Evolutionary conservation across 2,329 filamentous ascomycete species (phyloP), one percentile per base, ranked within the genome.

Genomic region (Pestalotiopsis sp.): DNA sequence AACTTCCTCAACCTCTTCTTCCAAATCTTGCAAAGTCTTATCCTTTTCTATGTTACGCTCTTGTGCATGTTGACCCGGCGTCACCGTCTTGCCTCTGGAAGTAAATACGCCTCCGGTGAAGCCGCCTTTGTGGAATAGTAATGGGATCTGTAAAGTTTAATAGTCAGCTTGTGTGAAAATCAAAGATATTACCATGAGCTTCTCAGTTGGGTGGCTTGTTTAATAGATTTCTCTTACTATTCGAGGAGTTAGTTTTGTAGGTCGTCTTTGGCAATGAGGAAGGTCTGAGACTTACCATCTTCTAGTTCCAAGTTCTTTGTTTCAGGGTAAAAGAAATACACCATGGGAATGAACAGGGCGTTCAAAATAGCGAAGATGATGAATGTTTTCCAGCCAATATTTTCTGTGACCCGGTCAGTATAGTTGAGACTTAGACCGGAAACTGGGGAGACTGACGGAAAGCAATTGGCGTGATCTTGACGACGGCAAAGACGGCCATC

Each of bases 261-360:
- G 17, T 6, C 17, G 2, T n/a, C 7, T 23, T 14, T 3, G 2
- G 17, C 9, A 3, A 20, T 20, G 5, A 9, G 20, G 14, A 9
- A 7, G 11, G n/a, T 14, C 1, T 23, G 14, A 3, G 0, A n/a
- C 45, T 52, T 52, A 52, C 45, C 79, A 72, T 85, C 83, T 70
- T 85, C 83, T 1, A 85, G 76, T 41, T 81, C 78, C 3, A 83
- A 71, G 0, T 79, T 77, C 63, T 81, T 83, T 0, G 82, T 85
- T 69, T 85, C 82, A 0, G 81, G 82, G 68, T 79, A 82, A 75
- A 82, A 83, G 70, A 79, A 79, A 61, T 78, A 82, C 1, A 81
- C 79, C 70, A 79, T 80, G 0, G 78, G 79, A 58, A 80, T 78
- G 38, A 70, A 71, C 3, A 66, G 31, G 23, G 68, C 69, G 31